These are phyloP conservation scores for Saturnispora ahearnii DNA, from an alignment of 805 yeast genomes.

Conservation along the genomic window DNA sequence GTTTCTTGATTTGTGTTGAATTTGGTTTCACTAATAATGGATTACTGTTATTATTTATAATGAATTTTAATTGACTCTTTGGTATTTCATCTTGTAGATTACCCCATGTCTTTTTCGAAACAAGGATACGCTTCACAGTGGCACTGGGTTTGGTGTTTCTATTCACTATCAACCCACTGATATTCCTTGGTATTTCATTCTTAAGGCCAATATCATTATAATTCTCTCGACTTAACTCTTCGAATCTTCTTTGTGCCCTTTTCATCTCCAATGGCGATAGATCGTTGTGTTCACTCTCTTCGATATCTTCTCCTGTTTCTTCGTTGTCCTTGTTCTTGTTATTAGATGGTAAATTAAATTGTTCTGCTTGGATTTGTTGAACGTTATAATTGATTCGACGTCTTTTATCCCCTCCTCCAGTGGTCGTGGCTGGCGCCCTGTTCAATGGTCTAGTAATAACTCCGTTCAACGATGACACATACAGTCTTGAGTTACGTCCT, in stretches of 20 bases:
- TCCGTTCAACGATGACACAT: slow-evolving; percentile 22
- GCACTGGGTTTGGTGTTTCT: slow-evolving; percentile 23
- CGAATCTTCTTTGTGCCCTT: slow-evolving; percentile 31
- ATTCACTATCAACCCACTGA: slow-evolving; percentile 13
- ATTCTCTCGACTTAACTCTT: slow-evolving; percentile 36
- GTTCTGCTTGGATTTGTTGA: slow-evolving; percentile 25
- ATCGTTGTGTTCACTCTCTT: slow-evolving; percentile 1
- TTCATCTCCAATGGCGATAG: slow-evolving; percentile 25
- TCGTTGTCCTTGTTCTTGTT: slow-evolving; percentile 5
- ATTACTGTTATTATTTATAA: slow-evolving; percentile 12
- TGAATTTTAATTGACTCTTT: slow-evolving; percentile 26
- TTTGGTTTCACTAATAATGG: slow-evolving; percentile 27
- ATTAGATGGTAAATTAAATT: slow-evolving; percentile 11
- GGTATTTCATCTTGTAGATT: slow-evolving; percentile 37
- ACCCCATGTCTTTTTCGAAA: slow-evolving; percentile 32
- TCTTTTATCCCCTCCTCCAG: slow-evolving; percentile 15
- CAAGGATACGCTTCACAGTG: slow-evolving; percentile 31
- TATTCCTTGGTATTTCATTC: slow-evolving; percentile 32
- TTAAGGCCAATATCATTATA: slow-evolving; percentile 29
- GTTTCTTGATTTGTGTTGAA: slow-evolving; percentile 29
- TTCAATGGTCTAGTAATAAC: background rate
- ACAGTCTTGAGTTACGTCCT: slow-evolving; percentile 19
- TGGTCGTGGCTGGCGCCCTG: background rate
- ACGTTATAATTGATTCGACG: slow-evolving; percentile 29
- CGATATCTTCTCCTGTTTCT: slow-evolving; percentile 16